Percentiles rank a stretch among this genome's conserved stretches.
Conservation (phyloP, 306 rosid genomes). For the Dryas octopetala region DNA sequence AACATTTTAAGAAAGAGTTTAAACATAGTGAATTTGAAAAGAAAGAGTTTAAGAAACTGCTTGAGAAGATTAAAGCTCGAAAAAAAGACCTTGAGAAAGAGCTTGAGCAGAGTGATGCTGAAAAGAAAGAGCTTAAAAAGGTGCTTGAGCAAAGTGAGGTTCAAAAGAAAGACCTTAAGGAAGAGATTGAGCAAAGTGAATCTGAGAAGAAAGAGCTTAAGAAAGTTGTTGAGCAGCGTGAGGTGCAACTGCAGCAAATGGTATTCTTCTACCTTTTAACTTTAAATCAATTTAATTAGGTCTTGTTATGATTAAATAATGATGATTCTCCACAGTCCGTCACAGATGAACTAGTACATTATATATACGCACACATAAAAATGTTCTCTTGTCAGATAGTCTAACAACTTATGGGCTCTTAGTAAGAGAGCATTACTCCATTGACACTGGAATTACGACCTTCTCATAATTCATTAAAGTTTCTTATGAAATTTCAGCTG, state of each 20-base stretch:
- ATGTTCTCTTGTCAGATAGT: neutral
- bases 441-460: too few species aligned
- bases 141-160: neutral
- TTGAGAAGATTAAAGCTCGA: neutral
- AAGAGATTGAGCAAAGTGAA: neutral
- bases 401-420: neutral
- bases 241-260: neutral
- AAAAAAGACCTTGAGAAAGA: neutral
- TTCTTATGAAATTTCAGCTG: too few species aligned
- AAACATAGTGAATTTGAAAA: neutral
- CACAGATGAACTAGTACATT: neutral
- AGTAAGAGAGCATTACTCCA: too few species aligned
- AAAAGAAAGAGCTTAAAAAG: neutral
- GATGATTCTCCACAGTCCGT: neutral
- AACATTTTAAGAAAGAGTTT: conserved; percentile 3
- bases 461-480: too few species aligned
- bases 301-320: too few species aligned
- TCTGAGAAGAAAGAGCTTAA: neutral
- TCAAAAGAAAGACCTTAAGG: too few species aligned
- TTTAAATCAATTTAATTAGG: neutral
- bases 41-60: neutral
- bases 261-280: neutral
- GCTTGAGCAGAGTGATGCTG: neutral
- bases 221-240: neutral
- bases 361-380: neutral